Evolutionary conservation across 257 asterid genomes (phyloP), one percentile per base, ranked within the genome.

Genomic region (Perilla frutescens): DNA sequence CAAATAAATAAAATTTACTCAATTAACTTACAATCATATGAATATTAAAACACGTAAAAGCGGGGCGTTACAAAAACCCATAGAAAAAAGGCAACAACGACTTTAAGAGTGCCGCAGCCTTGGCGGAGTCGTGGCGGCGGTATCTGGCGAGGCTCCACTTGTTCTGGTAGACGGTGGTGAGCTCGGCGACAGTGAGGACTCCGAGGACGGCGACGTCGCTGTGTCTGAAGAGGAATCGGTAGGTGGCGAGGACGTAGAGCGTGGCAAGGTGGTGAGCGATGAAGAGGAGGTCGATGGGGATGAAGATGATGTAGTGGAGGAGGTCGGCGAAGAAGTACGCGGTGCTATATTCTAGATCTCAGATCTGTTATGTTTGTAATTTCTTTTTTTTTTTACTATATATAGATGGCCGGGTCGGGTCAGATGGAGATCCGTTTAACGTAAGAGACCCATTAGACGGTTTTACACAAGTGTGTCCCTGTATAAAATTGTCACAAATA

Each of bases 251-350:
- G 3, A 87, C 96, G 54, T 90, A 91, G n/a, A 92, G 90, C 0
- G 95, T 86, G 66, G 94, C 95, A 47, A 92, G 37, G 81, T 88
- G 96, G 81, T 92, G 96, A 4, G 71, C 86, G 54, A 87, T 85
- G 85, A 92, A 85, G 20, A 90, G 91, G 20, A 56, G 79, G 69
- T 87, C 89, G 45, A 68, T 26, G 14, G 97, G 95, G 45, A 68
- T 68, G 60, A 83, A 81, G 65, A 87, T 7, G 39, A 81, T 0
- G 68, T 88, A 92, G 83, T 92, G 96, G 40, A 84, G 64, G 44
- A 87, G 84, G 80, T 88, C 96, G 68, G 79, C 72, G 74, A 80
- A 71, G 89, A 92, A 90, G 66, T 90, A 90, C n/a, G 89, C 87
- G 26, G 80, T 84, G 84, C 94, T 92, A 75, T 76, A 83, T 31